These are phyloP conservation scores for Aspergillus sergii DNA, from an alignment of 2,329 filamentous ascomycete genomes.

Conservation along the genomic window DNA sequence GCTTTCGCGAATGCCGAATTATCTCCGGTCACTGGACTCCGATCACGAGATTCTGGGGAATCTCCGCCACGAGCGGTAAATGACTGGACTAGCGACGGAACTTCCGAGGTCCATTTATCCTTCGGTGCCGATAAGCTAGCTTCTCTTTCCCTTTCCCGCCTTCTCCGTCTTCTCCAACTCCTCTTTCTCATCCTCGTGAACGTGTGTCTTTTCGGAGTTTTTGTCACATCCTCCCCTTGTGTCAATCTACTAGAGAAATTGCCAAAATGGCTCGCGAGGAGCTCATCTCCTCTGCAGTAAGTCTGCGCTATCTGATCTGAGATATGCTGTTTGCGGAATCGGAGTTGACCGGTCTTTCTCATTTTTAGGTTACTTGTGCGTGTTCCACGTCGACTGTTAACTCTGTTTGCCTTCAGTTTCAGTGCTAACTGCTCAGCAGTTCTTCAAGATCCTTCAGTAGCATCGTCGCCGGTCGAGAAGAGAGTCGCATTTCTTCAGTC, in stretches of 20 bases:
- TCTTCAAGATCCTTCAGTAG: constrained; percentile 90
- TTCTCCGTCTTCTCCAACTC: constrained; percentile 15
- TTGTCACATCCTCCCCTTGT: constrained; percentile 7
- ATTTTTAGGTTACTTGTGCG: constrained; percentile 55
- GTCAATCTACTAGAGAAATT: constrained; percentile 11
- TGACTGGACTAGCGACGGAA: constrained; percentile 16
- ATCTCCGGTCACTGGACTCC: not conserved
- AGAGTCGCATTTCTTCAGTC: constrained; percentile 90
- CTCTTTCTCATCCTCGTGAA: constrained; percentile 19
- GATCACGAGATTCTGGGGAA: constrained; percentile 39
- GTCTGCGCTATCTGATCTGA: constrained; percentile 33
- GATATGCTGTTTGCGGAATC: constrained; percentile 29
- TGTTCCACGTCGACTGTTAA: constrained; percentile 14
- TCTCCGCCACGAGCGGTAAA: constrained; percentile 24
- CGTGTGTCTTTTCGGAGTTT: constrained; percentile 9
- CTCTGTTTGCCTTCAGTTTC: constrained; percentile 3
- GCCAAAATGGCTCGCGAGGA: constrained; percentile 90
- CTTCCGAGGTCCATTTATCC: constrained; percentile 41
- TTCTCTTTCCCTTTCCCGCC: constrained; percentile 11
- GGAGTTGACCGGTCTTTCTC: constrained; percentile 27
- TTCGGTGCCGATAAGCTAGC: constrained; percentile 28
- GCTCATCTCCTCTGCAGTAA: constrained; percentile 78
- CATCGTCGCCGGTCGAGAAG: constrained; percentile 87
- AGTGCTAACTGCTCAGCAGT: constrained; percentile 55
- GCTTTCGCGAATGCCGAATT: constrained; percentile 13